Evolutionary conservation across 257 asterid genomes (phyloP).

Genomic region (Fraxinus excelsior): DNA sequence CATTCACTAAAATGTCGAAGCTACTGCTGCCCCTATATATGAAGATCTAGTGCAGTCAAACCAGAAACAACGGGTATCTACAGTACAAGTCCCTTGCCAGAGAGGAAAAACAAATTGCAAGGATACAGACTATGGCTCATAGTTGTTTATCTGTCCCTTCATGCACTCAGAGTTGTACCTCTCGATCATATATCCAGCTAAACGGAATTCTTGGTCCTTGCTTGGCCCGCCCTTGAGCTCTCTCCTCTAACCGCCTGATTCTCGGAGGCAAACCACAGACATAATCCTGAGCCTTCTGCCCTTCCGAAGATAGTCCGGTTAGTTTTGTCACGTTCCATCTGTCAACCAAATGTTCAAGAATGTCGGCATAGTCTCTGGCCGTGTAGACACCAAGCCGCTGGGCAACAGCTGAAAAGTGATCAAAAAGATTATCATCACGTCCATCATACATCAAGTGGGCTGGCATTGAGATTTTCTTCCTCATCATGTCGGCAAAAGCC

Average conservation of each 20-base stretch:
- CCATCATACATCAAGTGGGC: conserved; percentile 91
- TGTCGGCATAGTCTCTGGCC: conserved; percentile 73
- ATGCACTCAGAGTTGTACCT: conserved; percentile 57
- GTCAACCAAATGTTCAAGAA: conserved; percentile 65
- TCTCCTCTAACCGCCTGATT: conserved; percentile 67
- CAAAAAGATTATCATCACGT: conserved; percentile 60
- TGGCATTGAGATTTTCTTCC: conserved; percentile 80
- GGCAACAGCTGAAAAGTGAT: conserved; percentile 73
- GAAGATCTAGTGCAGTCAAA: conserved; percentile 28
- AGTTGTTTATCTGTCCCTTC: conserved; percentile 22
- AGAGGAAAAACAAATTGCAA: conserved; percentile 14
- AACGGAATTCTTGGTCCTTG: conserved; percentile 50
- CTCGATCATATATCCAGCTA: conserved; percentile 68
- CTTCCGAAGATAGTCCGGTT: conserved; percentile 57
- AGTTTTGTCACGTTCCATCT: conserved; percentile 67
- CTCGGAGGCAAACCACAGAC: conserved; percentile 68
- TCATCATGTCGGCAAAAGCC: conserved; percentile 82
- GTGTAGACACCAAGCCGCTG: conserved; percentile 73
- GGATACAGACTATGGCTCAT: conserved; percentile 10
- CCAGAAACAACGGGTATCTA: conserved; percentile 41
- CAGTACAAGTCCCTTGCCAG: conserved; percentile 27
- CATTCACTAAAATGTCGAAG: conserved; percentile 14
- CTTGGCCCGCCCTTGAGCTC: conserved; percentile 63
- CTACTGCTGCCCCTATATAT: conserved; percentile 31
- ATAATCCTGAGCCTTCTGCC: conserved; percentile 72